Evolutionary conservation across 202 grass and related monocot species (phyloP), one percentile per base, ranked within the genome.

Genomic region (Hordeum pubiflorum): DNA sequence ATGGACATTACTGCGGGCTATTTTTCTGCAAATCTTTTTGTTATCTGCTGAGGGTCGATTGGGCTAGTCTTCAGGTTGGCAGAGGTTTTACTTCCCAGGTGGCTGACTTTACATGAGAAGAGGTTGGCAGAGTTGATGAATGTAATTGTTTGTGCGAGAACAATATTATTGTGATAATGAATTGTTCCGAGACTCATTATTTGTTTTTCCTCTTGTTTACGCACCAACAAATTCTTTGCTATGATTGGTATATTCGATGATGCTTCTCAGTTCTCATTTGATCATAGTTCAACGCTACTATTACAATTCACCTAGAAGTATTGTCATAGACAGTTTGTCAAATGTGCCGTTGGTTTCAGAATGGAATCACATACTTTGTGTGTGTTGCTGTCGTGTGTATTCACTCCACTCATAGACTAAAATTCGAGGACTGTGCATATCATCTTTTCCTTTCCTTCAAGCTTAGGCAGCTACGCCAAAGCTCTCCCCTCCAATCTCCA

Each of bases 51-150:
- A 24, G 37, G 65, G 31, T 11, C 20, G 70, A 27, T 82, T 82
- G 69, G 52, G 64, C 0, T 23, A 58, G 65, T 63, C 46, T 66
- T 55, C 15, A 73, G 79, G 58, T 73, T 78, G 74, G 65, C 44
- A 66, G 67, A 87, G 74, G 64, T 83, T 87, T 87, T 37, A 12
- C 57, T 78, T 83, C 57, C 66, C 15, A 69, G 14, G 55, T 43
- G 68, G 15, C 69, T 26, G 77, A 43, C 62, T 46, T 57, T 73
- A 2, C 22, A 26, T 26, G 20, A 12, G 57, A 22, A 58, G 55
- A 23, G 55, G 9, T 23, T 58, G 21, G 3, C 9, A 58, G 21
- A 59, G 21, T 22, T 39, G 23, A 15, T 50, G 18, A 74, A 38
- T 56, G 46, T 46, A 72, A 31, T 63, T 33, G 43, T 56, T 57